Base-by-base conservation (phyloP, 2,329 filamentous ascomycete genomes). In the Aspergillus calidoustus region DNA sequence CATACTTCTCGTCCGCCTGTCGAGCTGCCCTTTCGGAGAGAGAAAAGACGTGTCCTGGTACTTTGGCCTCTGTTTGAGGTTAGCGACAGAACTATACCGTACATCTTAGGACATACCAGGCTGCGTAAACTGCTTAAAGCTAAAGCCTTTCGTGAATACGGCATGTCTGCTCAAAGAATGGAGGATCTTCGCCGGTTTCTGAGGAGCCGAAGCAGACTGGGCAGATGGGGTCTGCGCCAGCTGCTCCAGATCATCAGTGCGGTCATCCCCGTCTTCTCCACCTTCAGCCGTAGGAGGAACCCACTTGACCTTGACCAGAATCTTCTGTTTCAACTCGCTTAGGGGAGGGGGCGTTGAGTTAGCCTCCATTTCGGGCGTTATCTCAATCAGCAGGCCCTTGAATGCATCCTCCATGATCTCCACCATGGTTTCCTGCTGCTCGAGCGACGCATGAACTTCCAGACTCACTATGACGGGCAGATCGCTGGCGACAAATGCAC, bases 341-440 rank as follows among this genome's bases (percentile, higher is more conserved):
- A 96, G 87, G 34, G 87, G 84, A 0, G 91, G 90, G 28, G 94
- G 84, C 5, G 76, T 69, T 8, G 81, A 65, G 15, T 69, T 86
- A 76, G 66, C 80, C 81, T 68, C 81, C 78, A 82, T 44, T 80
- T 91, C 88, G 74, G 67, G 81, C 80, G 68, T 81, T 79, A 83
- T 43, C 79, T 92, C 88, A 11, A 97, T 82, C 6, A 98, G 82
- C 69, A 90, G 79, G 0, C 86, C 88, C 46, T 84, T 86, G 93
- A 93, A 99, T 66, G 91, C 90, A 68, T 97, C 88, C 66, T 88
- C 88, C 90, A 99, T 97, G 65, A 98, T 96, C 59, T 91, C 86
- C 11, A 97, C 93, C 91, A 98, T 97, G 54, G 91, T 85, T 66
- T 92, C 88, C 76, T 99, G 95, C 76, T 98, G 94, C 57, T 91